Base-by-base conservation (phyloP, 2,329 filamentous ascomycete species). In the Fusarium sp. region DNA sequence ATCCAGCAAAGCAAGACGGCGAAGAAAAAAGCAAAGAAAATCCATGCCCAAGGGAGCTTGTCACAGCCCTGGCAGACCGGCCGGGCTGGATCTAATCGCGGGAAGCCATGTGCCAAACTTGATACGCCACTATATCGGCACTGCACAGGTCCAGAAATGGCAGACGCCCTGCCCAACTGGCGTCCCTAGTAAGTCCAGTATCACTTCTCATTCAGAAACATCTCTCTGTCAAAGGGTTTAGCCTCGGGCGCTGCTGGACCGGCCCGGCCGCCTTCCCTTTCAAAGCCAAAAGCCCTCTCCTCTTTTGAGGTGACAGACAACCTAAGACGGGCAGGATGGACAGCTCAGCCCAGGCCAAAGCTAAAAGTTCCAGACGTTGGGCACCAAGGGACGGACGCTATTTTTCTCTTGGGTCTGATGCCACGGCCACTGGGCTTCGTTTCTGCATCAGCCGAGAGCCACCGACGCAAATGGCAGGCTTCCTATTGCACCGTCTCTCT, bases 341-440 rank as follows among this genome's bases (percentile, higher is more conserved):
- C 30, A 32, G 30, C 30, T 9, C 30, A 32, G 14, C 35, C 35
- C 35, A 37, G 35, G 45, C 23, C 45, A 45, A 72, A 68, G 73
- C 73, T 63, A 76, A 74, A 71, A 64, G 66, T 58, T 61, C 66
- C n/a, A 71, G 72, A 70, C 68, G 76, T 79, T 79, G 77, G 77
- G 77, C 77, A 79, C 70, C 77, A 79, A 78, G 73, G 63, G 45
- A 71, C 73, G 70, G 70, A 77, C 74, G 77, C 77, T 78, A 77
- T 58, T 71, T 50, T 50, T 50, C 58, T 63, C 66, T 68, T 43
- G 56, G 56, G 68, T 69, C 68, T 68, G 66, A 70, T 60, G 61
- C 68, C 62, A 61, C 65, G 70, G 64, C 72, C 65, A 57, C 71
- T 76, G 70, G 68, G 63, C 64, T 67, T 71, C 64, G 73, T 63